phyloP scores from a whole-genome alignment of 2,329 filamentous ascomycete genomes.

The Metarhizium album region DNA sequence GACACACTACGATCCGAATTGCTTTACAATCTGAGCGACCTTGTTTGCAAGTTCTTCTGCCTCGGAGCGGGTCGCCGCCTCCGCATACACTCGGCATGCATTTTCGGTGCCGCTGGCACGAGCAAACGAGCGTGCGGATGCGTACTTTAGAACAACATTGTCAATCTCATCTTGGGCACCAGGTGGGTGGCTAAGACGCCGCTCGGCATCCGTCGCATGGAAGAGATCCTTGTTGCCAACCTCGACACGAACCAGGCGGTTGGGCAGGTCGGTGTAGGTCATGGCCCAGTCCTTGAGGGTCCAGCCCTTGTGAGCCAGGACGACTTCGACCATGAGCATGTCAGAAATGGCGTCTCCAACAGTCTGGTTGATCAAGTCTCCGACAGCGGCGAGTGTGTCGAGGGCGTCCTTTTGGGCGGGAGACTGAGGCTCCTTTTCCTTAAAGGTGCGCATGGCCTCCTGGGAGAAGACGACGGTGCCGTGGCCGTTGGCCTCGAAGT shows the following conservation, averaged over 20 bases:
- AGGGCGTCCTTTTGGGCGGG: slow-evolving; percentile 86
- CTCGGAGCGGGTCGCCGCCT: slow-evolving; percentile 80
- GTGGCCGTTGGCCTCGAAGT: slow-evolving; percentile 98
- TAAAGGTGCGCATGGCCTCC: slow-evolving; percentile 69
- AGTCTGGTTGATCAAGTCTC: slow-evolving; percentile 94
- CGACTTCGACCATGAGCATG: slow-evolving; percentile 90
- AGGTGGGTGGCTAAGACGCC: slow-evolving; percentile 67
- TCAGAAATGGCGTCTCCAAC: slow-evolving; percentile 94
- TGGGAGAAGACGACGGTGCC: slow-evolving; percentile 92
- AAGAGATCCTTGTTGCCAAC: slow-evolving; percentile 83
- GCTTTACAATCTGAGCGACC: slow-evolving; percentile 65
- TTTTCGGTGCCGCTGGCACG: slow-evolving; percentile 93
- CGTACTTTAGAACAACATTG: slow-evolving; percentile 78
- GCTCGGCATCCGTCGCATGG: slow-evolving; percentile 84
- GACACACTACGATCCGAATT: slow-evolving; percentile 28
- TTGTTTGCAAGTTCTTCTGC: slow-evolving; percentile 83
- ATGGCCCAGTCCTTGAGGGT: slow-evolving; percentile 80
- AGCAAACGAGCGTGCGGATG: slow-evolving; percentile 79
- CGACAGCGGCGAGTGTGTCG: slow-evolving; percentile 70
- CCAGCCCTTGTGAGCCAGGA: slow-evolving; percentile 92
- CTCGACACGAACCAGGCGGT: slow-evolving; percentile 86
- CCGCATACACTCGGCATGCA: slow-evolving; percentile 89
- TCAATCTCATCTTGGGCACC: slow-evolving; percentile 83
- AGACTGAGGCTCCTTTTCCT: slow-evolving; percentile 71
- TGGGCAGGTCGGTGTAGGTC: slow-evolving; percentile 89